Percentiles rank a stretch among this genome's conserved stretches.
These are phyloP conservation scores for Microsporum ferrugineum DNA, from an alignment of 2,329 filamentous ascomycete genomes.

Conservation along the genomic window DNA sequence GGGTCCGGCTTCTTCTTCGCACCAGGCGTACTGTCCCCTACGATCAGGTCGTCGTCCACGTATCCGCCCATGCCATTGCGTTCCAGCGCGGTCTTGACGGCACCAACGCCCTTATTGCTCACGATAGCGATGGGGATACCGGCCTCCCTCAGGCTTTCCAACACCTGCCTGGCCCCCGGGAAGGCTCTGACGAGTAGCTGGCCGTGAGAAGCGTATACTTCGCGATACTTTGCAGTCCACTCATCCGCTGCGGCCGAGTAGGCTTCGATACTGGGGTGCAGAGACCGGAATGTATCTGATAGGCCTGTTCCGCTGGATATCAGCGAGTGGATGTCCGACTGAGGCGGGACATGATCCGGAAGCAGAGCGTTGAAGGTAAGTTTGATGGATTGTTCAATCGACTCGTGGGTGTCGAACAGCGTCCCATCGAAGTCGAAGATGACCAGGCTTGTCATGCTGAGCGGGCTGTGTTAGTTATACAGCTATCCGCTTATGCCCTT, in stretches of 20 bases:
- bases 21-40: slow-evolving; percentile 10
- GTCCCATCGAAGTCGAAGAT: slow-evolving; percentile 13
- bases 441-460: slow-evolving; percentile 5
- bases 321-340: slow-evolving; percentile 9
- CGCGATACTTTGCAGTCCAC: slow-evolving; percentile 11
- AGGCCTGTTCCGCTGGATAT: slow-evolving; percentile 9
- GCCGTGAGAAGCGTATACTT: slow-evolving; percentile 7
- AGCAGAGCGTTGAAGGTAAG: slow-evolving; percentile 10
- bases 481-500: background rate
- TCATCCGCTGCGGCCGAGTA: background rate
- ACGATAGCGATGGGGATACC: slow-evolving; percentile 6
- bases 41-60: slow-evolving; percentile 6
- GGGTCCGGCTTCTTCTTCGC: slow-evolving; percentile 9
- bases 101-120: slow-evolving; percentile 11
- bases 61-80: slow-evolving; percentile 6
- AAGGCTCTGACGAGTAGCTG: slow-evolving; percentile 10
- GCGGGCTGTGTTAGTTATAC: background rate
- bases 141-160: slow-evolving; percentile 1
- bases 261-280: slow-evolving; percentile 2
- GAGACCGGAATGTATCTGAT: slow-evolving; percentile 9
- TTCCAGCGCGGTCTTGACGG: slow-evolving; percentile 8
- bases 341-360: slow-evolving; percentile 5
- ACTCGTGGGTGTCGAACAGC: slow-evolving; percentile 12
- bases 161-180: slow-evolving; percentile 5
- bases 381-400: slow-evolving; percentile 9